Evolutionary conservation across 176 grass and related monocot species (phyloP), one percentile per base, ranked within the genome.

Genomic region (Bolboschoenus planiculmis): DNA sequence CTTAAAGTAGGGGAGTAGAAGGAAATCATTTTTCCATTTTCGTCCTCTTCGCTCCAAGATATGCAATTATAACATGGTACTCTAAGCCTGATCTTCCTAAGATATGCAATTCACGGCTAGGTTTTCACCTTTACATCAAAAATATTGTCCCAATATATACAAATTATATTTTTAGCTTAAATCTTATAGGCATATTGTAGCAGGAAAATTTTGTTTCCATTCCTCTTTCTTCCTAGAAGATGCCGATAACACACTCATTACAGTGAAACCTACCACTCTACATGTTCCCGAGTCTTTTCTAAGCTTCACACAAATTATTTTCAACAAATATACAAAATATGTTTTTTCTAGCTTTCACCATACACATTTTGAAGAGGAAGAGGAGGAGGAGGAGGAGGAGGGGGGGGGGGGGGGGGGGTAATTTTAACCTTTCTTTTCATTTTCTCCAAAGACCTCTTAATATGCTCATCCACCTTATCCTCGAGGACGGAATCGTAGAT

Each of bases 321-420:
- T 30, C 40, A 64, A 43, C 39, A 82, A n/a, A 82, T 80, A 59
- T 82, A 66, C 80, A 66, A 13, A 59, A 80, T 20, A 48, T 73
- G 40, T 48, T 53, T 33, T 76, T 74, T 18, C 72, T 53, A 77
- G 27, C 13, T 51, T 75, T 30, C 27, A 50, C 1, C 50, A 29
- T 24, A 76, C 72, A 76, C 24, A 75, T 15, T 20, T 50, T 16
- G 44, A 11, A 6, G 7, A 9, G 7, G 9, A 1, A n/a, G 24
- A 13, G n/a, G 0, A 1, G 4, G 65, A 7, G 35, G 4, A 43
- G 16, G 43, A 11, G 11, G 7, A 9, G 7, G 9, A 1, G 23
- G 24, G 10, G n/a, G 0, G 4, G 4, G 65, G 7, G 35, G 4
- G 71, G 16, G 43, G 15, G 23, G 14, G 11, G 2, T 20, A 53